These are phyloP conservation scores for Bremia lactucae DNA, from an alignment of 352 stramenopile genomes.

Conservation along the genomic window DNA sequence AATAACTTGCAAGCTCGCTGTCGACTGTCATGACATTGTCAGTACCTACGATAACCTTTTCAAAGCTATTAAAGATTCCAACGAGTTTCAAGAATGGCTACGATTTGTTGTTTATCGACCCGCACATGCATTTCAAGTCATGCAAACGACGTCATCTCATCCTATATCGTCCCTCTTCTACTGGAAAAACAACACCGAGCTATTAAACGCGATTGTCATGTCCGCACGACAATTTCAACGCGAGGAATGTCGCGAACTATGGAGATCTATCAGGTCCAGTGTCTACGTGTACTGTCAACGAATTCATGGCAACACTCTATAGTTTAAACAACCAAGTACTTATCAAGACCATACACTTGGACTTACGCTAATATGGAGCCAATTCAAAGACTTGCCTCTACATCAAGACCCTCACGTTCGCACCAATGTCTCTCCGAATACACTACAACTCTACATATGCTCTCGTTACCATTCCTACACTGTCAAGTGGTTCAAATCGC, in stretches of 20 bases:
- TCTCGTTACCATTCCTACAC: conserved; percentile 38
- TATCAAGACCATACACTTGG: too few relatives aligned
- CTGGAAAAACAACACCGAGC: conserved; percentile 1
- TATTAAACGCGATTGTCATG: conserved; percentile 4
- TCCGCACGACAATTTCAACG: conserved; percentile 21
- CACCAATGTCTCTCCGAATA: too few relatives aligned
- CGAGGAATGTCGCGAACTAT: conserved; percentile 22
- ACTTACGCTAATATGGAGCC: too few relatives aligned
- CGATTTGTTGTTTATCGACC: conserved; percentile 63
- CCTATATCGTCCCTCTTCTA: conserved; percentile 47
- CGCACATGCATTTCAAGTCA: conserved; percentile 43
- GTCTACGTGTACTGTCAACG: conserved; percentile 37
- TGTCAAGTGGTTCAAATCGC: conserved; percentile 54
- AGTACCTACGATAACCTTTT: conserved; percentile 20
- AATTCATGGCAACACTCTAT: too few relatives aligned
- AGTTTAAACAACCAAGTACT: too few relatives aligned
- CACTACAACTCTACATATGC: conserved; percentile 16
- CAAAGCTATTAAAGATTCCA: conserved; percentile 19
- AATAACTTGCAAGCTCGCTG: conserved; percentile 48
- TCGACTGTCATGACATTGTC: conserved; percentile 33
- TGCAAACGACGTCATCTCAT: conserved; percentile 38
- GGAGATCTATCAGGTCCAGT: conserved; percentile 26
- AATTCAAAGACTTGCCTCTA: too few relatives aligned
- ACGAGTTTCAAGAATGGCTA: conserved; percentile 35
- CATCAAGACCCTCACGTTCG: too few relatives aligned